Evolutionary conservation across 2,329 filamentous ascomycete genomes (phyloP), one percentile per base, ranked within the genome.

Genomic region (Ophiocordyceps camponoti-floridani): DNA sequence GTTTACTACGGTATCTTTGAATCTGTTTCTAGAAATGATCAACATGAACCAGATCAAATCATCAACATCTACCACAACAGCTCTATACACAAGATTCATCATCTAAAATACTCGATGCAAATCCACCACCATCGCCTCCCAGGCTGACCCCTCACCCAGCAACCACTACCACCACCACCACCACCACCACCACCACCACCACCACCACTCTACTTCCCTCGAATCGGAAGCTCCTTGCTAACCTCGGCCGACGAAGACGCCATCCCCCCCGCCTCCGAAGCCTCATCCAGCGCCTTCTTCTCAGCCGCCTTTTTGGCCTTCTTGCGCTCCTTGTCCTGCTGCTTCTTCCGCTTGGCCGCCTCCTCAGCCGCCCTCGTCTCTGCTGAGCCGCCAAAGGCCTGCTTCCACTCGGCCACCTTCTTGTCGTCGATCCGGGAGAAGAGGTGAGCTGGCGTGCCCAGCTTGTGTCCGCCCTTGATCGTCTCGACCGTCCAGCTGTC

Each of bases 401-500:
- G 75, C 47, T 82, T 78, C 87, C 87, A 94, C 59, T 89, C 82
- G 44, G 82, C 76, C 42, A 83, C 78, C 67, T 88, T 89, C 61
- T 84, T 79, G 10, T 80, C 70, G 50, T 87, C 83, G 56, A 94
- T 94, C 45, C 73, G 75, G n/a, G 75, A 75, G 64, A 94, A 94
- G 30, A 94, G 70, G 40, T 86, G 81, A 50, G 77, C 74, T 0
- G 87, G 77, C 57, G 82, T 81, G 52, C 85, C 84, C 50, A 95
- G 82, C 58, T 79, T 81, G 65, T 94, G 86, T 46, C 82, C 83
- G 1, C 81, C 71, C 54, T 77, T 70, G 51, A 91, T 66, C 2
- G 69, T 63, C 48, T 75, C 69, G n/a, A 64, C 62, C 16, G 59
- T 56, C 80, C 84, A 91, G 41, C 66, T 69, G 49, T 81, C 73